Percentiles rank a stretch among this genome's conserved stretches.
phyloP scores from a whole-genome alignment of 2,329 filamentous ascomycete species.

The Coleophoma cylindrospora region DNA sequence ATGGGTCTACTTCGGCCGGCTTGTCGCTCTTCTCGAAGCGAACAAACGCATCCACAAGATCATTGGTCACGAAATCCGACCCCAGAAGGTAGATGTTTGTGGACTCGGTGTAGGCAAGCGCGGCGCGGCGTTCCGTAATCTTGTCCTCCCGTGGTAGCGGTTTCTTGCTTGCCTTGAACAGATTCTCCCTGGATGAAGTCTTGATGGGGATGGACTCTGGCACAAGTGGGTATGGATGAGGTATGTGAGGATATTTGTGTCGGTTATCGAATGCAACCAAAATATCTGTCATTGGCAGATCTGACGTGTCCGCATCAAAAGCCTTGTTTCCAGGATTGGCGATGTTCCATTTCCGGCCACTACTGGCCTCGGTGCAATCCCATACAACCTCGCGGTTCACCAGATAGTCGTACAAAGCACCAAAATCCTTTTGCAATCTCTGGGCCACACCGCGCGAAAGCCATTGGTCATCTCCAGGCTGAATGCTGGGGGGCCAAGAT shows the following conservation, averaged over 20 bases:
- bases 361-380: conserved; percentile 56
- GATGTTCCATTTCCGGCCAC: conserved; percentile 62
- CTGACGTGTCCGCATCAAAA: conserved; percentile 44
- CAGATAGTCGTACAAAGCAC: conserved; percentile 64
- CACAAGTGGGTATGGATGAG: conserved; percentile 61
- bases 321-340: conserved; percentile 38
- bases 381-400: conserved; percentile 63
- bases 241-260: conserved; percentile 58
- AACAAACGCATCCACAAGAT: conserved; percentile 49
- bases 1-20: conserved; percentile 45
- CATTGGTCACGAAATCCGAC: conserved; percentile 46
- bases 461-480: conserved; percentile 47
- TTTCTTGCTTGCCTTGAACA: conserved; percentile 10
- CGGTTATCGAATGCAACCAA: conserved; percentile 61
- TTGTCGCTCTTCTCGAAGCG: conserved; percentile 51
- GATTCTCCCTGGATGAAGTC: conserved; percentile 11
- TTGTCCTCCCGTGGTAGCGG: conserved; percentile 13
- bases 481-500: conserved; percentile 52
- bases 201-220: conserved; percentile 43
- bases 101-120: conserved; percentile 51
- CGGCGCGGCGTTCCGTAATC: conserved; percentile 18
- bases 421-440: conserved; percentile 60
- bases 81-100: conserved; percentile 54
- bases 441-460: conserved; percentile 53
- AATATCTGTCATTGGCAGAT: conserved; percentile 62